phyloP scores from a whole-genome alignment of 768 basidiomycete genomes.

The Tulasnella sp. region DNA sequence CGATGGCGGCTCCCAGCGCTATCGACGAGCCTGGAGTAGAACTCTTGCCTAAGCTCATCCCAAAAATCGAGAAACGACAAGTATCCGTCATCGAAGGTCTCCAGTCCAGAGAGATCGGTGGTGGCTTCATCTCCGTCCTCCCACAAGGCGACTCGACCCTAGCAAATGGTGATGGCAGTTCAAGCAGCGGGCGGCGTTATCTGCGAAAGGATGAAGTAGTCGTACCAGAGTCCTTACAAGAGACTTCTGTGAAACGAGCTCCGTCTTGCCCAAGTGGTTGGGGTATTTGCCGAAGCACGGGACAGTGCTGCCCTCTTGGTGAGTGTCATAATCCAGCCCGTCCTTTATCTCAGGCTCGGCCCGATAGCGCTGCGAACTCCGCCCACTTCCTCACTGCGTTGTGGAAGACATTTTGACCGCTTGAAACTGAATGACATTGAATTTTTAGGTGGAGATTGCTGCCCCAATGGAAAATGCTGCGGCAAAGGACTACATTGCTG shows the following conservation, averaged over 20 bases:
- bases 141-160: neutral
- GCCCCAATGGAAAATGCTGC: conserved; percentile 10
- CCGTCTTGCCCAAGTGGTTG: neutral
- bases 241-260: neutral
- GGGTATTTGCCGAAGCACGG: neutral
- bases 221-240: neutral
- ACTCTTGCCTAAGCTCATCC: neutral
- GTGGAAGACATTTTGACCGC: neutral
- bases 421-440: neutral
- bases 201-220: neutral
- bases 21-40: neutral
- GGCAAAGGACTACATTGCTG: neutral
- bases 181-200: neutral
- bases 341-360: neutral
- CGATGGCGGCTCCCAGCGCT: neutral
- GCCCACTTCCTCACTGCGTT: neutral
- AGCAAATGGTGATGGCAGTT: neutral
- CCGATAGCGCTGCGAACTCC: neutral
- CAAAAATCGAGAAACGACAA: neutral
- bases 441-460: conserved; percentile 14
- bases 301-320: conserved; percentile 15
- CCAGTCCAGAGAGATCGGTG: neutral
- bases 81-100: neutral
- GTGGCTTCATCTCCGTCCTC: neutral
- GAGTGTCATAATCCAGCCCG: neutral